Base-by-base conservation (phyloP, 83 land plant species). In the Thuja plicata region DNA sequence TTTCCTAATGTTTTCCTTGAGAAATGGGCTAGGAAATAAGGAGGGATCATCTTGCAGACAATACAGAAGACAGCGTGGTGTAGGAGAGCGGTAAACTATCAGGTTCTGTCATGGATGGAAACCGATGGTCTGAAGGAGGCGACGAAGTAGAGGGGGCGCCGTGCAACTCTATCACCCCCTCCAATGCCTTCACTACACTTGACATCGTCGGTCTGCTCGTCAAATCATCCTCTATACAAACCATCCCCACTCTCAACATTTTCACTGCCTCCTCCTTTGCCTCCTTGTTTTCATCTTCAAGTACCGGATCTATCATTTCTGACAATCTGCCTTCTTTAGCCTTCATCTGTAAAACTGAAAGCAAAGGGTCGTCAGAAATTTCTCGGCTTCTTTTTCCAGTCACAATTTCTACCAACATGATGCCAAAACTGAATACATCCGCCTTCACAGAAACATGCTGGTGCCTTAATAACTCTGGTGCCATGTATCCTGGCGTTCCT, bases 221-320 rank as follows among this genome's bases (percentile, higher is more conserved):
- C 17, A 70, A 70, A n/a, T 70, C 32, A 24, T 70, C 32, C 5
- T 76, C 40, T 35, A 76, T 76, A 87, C 95, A 94, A 92, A 93
- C 92, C 90, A 91, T 93, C 15, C 92, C 94, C 13, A 93, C 90
- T 89, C 89, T 92, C 32, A 70, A 24, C 57, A 54, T 54, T 54
- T 54, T 54, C 19, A 54, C 4, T 15, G 57, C 57, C 57, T 54
- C 19, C 57, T 70, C 74, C 32, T n/a, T 9, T 70, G 0, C 30
- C 2, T 70, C 32, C 32, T n/a, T n/a, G 2, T 0, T 10, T n/a
- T 70, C 74, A 24, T 70, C 32, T 70, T 70, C 5, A n/a, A 70
- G 74, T 8, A 9, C 32, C 2, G 32, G 32, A n/a, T n/a, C 74
- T 24, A 70, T 30, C 10, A 70, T 7, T 7, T 70, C 74, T n/a